Evolutionary conservation across 768 basidiomycete genomes (phyloP), one percentile per base, ranked within the genome.

Genomic region (Amanita muscaria): DNA sequence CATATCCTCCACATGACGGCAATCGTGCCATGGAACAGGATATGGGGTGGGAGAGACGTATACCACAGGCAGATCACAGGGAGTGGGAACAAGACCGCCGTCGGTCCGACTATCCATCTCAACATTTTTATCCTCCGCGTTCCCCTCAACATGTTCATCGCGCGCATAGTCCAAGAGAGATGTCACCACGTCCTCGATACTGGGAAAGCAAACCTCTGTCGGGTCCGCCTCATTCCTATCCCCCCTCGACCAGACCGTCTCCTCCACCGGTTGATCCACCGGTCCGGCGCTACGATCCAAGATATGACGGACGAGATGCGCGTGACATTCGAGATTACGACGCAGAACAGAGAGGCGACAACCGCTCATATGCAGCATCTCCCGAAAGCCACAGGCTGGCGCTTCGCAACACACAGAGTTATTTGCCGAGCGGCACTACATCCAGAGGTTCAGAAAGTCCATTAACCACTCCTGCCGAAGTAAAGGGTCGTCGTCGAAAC

Each of bases 151-250:
- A 59, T 8, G 59, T 56, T 16, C 62, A 65, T 47, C 62, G 65
- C 10, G 56, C 59, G 0, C 65, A 66, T 21, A 80, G 75, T 46
- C 79, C 82, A 22, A 69, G 76, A 41, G 74, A 79, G 35, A 69
- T 73, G 0, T 84, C 83, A 1, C 82, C 83, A 3, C 73, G 80
- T 16, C 69, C 70, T 1, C 74, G 71, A 5, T 76, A 78, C 53
- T 84, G 81, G 82, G 83, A 84, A 12, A 61, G 72, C 24, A 80
- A 79, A 56, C 76, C 74, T 2, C 58, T 67, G 1, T 57, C 66
- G 1, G 61, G 63, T 42, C 64, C 64, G 7, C 53, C 63, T 11
- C 55, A 62, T 42, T 33, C 61, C 36, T 56, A 56, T 44, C 42
- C 61, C 10, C 52, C 64, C 27, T 62, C 58, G 38, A 47, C 57